Percentiles rank a stretch among this genome's conserved stretches.
These are phyloP conservation scores for Hypoxylon sp. DNA, from an alignment of 2,329 filamentous ascomycete species.

Conservation along the genomic window DNA sequence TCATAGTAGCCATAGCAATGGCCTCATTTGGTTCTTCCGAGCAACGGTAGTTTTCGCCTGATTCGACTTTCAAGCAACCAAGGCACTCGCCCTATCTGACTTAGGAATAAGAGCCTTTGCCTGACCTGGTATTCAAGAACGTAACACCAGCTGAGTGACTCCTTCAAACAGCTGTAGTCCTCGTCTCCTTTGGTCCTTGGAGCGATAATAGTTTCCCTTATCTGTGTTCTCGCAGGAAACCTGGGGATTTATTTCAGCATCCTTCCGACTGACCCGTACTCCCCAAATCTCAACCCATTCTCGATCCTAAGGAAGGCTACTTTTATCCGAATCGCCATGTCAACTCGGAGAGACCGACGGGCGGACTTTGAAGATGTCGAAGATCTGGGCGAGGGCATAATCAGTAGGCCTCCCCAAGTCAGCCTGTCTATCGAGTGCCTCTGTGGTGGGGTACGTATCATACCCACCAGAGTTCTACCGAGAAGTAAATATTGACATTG, in stretches of 20 bases:
- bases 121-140: not conserved
- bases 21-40: not conserved
- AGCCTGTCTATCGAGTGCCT: conserved; percentile 15
- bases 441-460: conserved; percentile 29
- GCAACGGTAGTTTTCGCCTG: not conserved
- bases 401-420: not conserved
- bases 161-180: not conserved
- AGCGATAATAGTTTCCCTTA: not conserved
- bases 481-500: conserved; percentile 8
- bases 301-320: not conserved
- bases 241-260: not conserved
- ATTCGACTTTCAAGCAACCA: not conserved
- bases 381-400: not conserved
- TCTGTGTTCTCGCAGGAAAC: not conserved
- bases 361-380: not conserved
- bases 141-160: no score
- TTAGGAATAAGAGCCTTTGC: not conserved
- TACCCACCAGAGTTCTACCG: not conserved
- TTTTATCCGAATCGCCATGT: not conserved
- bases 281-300: not conserved
- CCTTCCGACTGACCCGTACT: not conserved
- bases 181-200: not conserved
- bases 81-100: not conserved
- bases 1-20: no score
- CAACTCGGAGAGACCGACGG: not conserved